Evolutionary conservation across 208 protist species (phyloP), one percentile per base, ranked within the genome.

Genomic region (Leishmania tropica): DNA sequence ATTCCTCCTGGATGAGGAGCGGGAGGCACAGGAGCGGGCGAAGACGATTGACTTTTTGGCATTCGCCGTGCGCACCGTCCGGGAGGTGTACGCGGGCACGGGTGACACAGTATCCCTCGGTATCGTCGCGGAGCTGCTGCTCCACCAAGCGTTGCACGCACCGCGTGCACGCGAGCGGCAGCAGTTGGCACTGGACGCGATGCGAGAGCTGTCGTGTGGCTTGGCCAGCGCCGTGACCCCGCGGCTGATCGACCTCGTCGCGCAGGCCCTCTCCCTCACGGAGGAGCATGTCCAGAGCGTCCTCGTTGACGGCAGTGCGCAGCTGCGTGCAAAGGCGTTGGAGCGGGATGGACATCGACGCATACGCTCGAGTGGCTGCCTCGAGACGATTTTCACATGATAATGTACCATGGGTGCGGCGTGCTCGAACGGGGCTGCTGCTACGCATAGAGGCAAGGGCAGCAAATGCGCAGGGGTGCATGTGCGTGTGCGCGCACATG

Each of bases 271-370:
- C 5, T 81, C 78, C 1, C 62, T 93, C 13, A 93, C 89, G 1
- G 91, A 92, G 83, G 60, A 90, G 70, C 87, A 94, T 78, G 88
- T 92, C 24, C 87, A 93, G 67, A 83, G 83, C 24, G 86, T 90
- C 6, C 81, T 93, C 4, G 37, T 92, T 13, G 81, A 89, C 40
- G 88, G 89, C 76, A 92, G 81, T 74, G 83, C 78, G n/a, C 73
- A 83, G 15, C 90, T 95, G 60, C 88, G 88, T 3, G 85, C 73
- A 47, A 84, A 83, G 60, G 84, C 87, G 48, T 72, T 95, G 48
- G 31, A 83, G 53, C 47, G 65, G 37, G 37, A 58, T 7, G 51
- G 35, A 7, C 24, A 68, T 40, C 58, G 62, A 17, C 56, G 62
- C 60, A 31, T 80, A 45, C 56, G 47, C 72, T 24, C 76, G 28